Percentiles rank a stretch among this genome's conserved stretches.
Conservation (phyloP, 192 early-diverging fungal genomes). For the Cladochytrium replicatum region DNA sequence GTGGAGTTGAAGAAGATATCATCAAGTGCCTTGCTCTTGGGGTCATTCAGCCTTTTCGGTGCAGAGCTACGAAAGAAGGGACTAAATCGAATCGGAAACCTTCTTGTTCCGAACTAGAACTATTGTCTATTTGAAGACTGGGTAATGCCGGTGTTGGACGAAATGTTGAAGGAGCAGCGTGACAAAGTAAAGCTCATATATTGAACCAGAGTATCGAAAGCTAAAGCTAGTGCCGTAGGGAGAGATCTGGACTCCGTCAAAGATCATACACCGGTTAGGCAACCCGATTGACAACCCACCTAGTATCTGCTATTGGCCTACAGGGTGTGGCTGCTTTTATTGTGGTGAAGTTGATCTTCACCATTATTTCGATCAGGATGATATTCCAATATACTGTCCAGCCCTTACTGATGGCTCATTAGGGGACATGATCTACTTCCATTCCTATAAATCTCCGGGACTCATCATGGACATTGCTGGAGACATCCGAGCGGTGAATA, state of each 20-base stretch:
- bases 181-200: slow-evolving; percentile 38
- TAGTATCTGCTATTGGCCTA: slow-evolving; percentile 96
- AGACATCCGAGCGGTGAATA: slow-evolving; percentile 88
- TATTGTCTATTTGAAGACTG: slow-evolving; percentile 99
- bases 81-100: slow-evolving; percentile 92
- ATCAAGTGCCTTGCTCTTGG: slow-evolving; percentile 92
- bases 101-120: slow-evolving; percentile 96
- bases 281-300: slow-evolving; percentile 78
- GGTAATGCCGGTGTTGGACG: slow-evolving; percentile 89
- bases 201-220: no score
- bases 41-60: slow-evolving; percentile 68
- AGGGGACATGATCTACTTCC: slow-evolving; percentile 99
- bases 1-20: slow-evolving; percentile 96
- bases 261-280: slow-evolving; percentile 77
- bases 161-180: slow-evolving; percentile 87
- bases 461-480: slow-evolving; percentile 84
- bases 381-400: slow-evolving; percentile 96
- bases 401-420: slow-evolving; percentile 95
- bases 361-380: slow-evolving; percentile 49
- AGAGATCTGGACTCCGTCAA: slow-evolving; percentile 84
- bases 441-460: slow-evolving; percentile 91
- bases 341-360: no score
- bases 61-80: slow-evolving; percentile 74
- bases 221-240: no score
- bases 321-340: slow-evolving; percentile 38